A percentile compares a stretch with the other conserved stretches of the same genome.
These are phyloP conservation scores for Udeniomyces megalosporus DNA, from an alignment of 768 basidiomycete species.

Conservation along the genomic window DNA sequence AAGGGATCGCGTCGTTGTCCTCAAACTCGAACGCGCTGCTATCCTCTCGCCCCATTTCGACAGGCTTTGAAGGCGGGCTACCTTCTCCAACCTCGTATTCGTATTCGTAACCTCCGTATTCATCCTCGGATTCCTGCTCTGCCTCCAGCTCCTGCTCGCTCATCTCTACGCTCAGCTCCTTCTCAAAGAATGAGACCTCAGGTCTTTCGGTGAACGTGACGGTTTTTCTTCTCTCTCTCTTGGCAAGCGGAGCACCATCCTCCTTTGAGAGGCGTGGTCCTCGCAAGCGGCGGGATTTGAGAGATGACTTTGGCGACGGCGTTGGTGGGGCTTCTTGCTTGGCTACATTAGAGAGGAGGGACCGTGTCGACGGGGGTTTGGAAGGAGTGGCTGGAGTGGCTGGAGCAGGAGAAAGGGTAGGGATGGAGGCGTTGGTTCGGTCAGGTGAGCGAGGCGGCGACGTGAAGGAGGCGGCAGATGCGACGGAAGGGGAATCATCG, in stretches of 20 bases:
- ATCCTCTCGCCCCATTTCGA: too few species aligned
- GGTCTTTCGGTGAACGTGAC: constrained; percentile 66
- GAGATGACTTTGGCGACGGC: constrained; percentile 8
- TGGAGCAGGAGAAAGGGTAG: not conserved
- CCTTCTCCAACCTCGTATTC: too few species aligned
- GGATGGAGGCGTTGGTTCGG: not conserved
- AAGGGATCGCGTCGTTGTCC: not conserved
- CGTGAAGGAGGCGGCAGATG: not conserved
- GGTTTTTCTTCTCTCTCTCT: constrained; percentile 44
- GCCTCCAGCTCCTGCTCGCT: not conserved
- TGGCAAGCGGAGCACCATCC: not conserved
- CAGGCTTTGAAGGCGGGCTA: too few species aligned
- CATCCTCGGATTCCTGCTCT: not conserved
- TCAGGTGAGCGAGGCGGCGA: not conserved
- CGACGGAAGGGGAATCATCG: not conserved
- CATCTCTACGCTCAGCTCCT: constrained; percentile 29
- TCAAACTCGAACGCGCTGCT: constrained; percentile 2
- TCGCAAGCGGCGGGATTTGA: not conserved
- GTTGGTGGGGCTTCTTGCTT: not conserved
- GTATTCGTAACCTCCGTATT: not conserved
- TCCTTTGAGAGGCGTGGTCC: not conserved
- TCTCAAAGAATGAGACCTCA: constrained; percentile 66
- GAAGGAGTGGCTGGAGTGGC: not conserved
- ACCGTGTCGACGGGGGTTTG: not conserved
- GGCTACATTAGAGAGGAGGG: not conserved